phyloP scores from a whole-genome alignment of 73 alveolate genomes.

The Tetrahymena malaccensis region DNA sequence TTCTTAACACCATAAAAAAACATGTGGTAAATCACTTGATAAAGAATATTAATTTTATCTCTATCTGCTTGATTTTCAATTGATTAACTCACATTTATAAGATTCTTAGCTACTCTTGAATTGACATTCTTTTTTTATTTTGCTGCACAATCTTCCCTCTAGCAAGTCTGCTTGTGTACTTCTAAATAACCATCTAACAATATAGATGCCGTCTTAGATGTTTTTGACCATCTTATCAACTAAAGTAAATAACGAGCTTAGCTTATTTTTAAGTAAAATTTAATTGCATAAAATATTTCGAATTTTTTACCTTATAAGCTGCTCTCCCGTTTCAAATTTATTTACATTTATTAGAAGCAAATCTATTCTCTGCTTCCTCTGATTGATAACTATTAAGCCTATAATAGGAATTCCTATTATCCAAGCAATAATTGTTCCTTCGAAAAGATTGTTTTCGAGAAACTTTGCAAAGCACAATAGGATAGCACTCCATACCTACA shows the following conservation, averaged over 20 bases:
- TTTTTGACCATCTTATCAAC: not conserved
- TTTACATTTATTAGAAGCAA: conserved; percentile 14
- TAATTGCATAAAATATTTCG: not conserved
- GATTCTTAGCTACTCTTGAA: conserved; percentile 1
- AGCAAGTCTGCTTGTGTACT: conserved; percentile 28
- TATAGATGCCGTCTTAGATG: conserved; percentile 2
- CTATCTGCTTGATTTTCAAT: conserved; percentile 5
- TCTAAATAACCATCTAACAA: conserved; percentile 32
- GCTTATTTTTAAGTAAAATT: not conserved
- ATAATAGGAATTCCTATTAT: conserved; percentile 26
- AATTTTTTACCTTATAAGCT: not conserved
- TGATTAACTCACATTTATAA: not conserved
- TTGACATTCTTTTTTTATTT: conserved; percentile 10
- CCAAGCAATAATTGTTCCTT: conserved; percentile 40
- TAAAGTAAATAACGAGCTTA: not conserved
- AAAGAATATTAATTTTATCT: not conserved
- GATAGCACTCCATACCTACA: conserved; percentile 19
- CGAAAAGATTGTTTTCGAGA: conserved; percentile 26
- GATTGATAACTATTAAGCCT: conserved; percentile 10
- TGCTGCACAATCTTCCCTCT: conserved; percentile 18
- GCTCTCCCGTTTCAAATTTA: not conserved
- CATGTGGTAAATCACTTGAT: conserved; percentile 3
- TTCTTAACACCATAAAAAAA: not conserved
- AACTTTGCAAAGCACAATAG: conserved; percentile 28
- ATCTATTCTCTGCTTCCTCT: conserved; percentile 21